phyloP scores from a whole-genome alignment of 257 asterid species.

The Anisodus tanguticus region DNA sequence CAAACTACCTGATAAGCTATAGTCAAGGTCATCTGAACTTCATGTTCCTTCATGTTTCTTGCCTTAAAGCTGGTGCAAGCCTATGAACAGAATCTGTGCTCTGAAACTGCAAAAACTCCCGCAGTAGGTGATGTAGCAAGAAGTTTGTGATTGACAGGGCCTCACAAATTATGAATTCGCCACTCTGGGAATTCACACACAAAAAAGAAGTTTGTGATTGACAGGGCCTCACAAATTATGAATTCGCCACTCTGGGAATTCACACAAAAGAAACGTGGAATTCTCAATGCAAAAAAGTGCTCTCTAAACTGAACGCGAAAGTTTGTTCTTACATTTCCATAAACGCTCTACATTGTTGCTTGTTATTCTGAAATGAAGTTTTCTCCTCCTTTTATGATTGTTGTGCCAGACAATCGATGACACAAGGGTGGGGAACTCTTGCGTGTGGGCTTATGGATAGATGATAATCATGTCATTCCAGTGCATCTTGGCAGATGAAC shows the following conservation, averaged over 20 bases:
- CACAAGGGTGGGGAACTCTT: neutral
- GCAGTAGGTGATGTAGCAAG: neutral
- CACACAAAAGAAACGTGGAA: too few species aligned
- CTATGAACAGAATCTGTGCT: neutral
- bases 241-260: too few species aligned
- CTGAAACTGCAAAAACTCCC: neutral
- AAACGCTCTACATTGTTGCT: neutral
- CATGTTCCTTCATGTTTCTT: neutral
- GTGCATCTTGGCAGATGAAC: neutral
- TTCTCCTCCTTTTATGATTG: neutral
- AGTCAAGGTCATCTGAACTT: neutral
- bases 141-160: neutral
- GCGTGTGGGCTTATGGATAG: neutral
- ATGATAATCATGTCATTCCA: neutral
- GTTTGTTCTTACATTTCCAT: neutral
- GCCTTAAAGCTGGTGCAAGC: neutral
- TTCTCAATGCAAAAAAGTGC: too few species aligned
- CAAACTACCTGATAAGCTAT: neutral
- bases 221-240: neutral
- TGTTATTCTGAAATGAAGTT: neutral
- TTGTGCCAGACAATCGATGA: neutral
- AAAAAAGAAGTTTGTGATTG: neutral
- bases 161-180: too few species aligned
- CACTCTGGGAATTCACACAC: too few species aligned
- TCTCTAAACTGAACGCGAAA: too few species aligned